These are phyloP conservation scores for Mortierella sp. DNA, from an alignment of 371 early-diverging fungal species.

Conservation along the genomic window DNA sequence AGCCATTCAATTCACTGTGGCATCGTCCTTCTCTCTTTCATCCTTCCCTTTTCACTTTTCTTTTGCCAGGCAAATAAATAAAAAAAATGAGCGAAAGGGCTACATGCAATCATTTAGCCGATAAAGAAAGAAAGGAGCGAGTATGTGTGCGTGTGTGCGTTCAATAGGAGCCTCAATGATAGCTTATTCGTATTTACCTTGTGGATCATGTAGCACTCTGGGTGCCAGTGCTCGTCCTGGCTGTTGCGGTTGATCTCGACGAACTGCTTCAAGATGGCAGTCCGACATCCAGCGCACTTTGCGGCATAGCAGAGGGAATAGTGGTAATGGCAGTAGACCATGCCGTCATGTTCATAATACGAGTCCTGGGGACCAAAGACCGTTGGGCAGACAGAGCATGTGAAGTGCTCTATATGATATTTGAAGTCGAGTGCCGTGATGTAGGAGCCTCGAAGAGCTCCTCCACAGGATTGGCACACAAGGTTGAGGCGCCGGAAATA, in stretches of 20 bases:
- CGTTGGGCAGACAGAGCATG: slow-evolving; percentile 93
- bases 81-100: slow-evolving; percentile 7
- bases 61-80: slow-evolving; percentile 7
- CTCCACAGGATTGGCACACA: slow-evolving; percentile 92
- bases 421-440: slow-evolving; percentile 93
- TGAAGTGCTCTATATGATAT: slow-evolving; percentile 97
- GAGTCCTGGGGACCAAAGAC: slow-evolving; percentile 96
- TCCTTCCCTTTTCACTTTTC: background rate
- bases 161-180: background rate
- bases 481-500: slow-evolving; percentile 89
- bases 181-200: slow-evolving; percentile 65
- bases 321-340: slow-evolving; percentile 92
- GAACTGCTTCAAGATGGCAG: slow-evolving; percentile 93
- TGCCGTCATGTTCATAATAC: slow-evolving; percentile 91
- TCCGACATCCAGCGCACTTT: slow-evolving; percentile 95
- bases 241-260: slow-evolving; percentile 87
- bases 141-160: too few species aligned
- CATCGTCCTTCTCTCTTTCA: background rate
- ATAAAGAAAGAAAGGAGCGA: background rate
- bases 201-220: slow-evolving; percentile 98
- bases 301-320: slow-evolving; percentile 87
- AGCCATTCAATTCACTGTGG: background rate
- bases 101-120: slow-evolving; percentile 16
- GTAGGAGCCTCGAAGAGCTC: slow-evolving; percentile 91
- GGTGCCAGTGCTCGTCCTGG: slow-evolving; percentile 93